A percentile compares a stretch with the other conserved stretches of the same genome.
Conservation (phyloP, 1,139 yeast genomes). For the Suzukiozyma palmioleophila region DNA sequence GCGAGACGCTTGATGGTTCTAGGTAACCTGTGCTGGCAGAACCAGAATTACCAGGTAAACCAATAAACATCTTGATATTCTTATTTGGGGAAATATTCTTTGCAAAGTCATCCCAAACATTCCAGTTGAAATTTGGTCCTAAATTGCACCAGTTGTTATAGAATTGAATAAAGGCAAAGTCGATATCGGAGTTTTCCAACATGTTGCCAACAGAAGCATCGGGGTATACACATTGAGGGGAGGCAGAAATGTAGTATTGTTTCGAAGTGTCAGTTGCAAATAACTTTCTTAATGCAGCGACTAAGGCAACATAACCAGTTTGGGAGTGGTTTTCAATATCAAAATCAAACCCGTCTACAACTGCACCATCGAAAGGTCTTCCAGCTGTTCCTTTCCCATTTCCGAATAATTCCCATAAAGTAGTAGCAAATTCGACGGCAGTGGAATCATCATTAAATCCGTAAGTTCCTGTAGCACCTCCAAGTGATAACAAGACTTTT, state of each 20-base stretch:
- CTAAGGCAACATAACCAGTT: slow-evolving; percentile 61
- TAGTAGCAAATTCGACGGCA: slow-evolving; percentile 66
- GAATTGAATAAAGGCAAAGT: slow-evolving; percentile 88
- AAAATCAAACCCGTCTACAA: slow-evolving; percentile 45
- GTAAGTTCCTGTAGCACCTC: slow-evolving; percentile 81
- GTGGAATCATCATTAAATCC: slow-evolving; percentile 62
- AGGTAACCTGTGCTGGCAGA: slow-evolving; percentile 55
- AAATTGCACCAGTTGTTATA: slow-evolving; percentile 84
- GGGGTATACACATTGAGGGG: slow-evolving; percentile 94
- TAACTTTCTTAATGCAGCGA: slow-evolving; percentile 52
- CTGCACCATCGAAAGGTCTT: slow-evolving; percentile 70
- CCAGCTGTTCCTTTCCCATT: slow-evolving; percentile 52
- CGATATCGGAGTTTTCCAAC: slow-evolving; percentile 58
- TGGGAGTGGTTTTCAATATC: slow-evolving; percentile 42
- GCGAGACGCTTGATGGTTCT: slow-evolving; percentile 15
- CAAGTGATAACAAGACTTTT: slow-evolving; percentile 73
- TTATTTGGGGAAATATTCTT: slow-evolving; percentile 58
- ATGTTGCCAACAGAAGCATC: slow-evolving; percentile 78
- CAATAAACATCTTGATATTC: slow-evolving; percentile 60
- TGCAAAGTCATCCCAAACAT: slow-evolving; percentile 77
- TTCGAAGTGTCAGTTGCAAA: slow-evolving; percentile 53
- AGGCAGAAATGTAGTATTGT: slow-evolving; percentile 78
- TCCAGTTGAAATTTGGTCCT: slow-evolving; percentile 67
- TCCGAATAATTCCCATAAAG: slow-evolving; percentile 84
- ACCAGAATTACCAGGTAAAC: slow-evolving; percentile 65